Percentiles rank a stretch among this genome's conserved stretches.
phyloP scores from a whole-genome alignment of 139 green algal genomes.

The Astrephomene gubernaculifera region DNA sequence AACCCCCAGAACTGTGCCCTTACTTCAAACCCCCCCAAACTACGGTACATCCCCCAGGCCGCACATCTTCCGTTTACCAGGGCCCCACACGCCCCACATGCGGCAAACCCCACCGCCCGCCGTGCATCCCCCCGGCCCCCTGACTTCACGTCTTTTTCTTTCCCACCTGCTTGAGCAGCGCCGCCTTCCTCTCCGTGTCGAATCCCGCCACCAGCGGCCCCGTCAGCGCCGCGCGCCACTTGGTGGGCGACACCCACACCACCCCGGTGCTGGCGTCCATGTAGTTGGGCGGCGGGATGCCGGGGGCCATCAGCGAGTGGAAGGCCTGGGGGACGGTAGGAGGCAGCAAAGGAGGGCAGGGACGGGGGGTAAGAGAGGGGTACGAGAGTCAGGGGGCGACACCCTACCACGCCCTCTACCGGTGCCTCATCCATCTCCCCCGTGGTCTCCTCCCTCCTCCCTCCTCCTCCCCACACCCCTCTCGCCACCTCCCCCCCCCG shows the following conservation, averaged over 20 bases:
- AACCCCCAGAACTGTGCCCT: neutral
- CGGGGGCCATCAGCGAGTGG: neutral
- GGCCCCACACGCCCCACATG: neutral
- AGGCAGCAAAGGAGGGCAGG: no score
- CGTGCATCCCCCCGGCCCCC: no score
- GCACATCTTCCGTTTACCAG: neutral
- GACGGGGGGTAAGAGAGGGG: no score
- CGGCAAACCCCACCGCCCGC: no score
- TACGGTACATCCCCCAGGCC: neutral
- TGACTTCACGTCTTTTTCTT: neutral
- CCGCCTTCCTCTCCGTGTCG: constrained; percentile 3
- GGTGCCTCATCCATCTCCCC: no score
- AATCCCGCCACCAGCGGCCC: neutral
- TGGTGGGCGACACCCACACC: constrained; percentile 2
- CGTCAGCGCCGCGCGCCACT: constrained; percentile 17
- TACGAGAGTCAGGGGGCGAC: no score
- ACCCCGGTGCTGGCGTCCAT: neutral
- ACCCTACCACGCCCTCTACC: no score
- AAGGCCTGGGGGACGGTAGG: neutral
- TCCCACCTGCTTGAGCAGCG: constrained; percentile 28
- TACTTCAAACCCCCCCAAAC: neutral
- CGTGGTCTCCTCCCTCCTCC: no score
- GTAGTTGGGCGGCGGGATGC: neutral
- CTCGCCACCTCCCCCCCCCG: neutral
- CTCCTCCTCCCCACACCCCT: neutral